Conservation (phyloP, 148 eudicot species). For the Amaranthus hypochondriacus region DNA sequence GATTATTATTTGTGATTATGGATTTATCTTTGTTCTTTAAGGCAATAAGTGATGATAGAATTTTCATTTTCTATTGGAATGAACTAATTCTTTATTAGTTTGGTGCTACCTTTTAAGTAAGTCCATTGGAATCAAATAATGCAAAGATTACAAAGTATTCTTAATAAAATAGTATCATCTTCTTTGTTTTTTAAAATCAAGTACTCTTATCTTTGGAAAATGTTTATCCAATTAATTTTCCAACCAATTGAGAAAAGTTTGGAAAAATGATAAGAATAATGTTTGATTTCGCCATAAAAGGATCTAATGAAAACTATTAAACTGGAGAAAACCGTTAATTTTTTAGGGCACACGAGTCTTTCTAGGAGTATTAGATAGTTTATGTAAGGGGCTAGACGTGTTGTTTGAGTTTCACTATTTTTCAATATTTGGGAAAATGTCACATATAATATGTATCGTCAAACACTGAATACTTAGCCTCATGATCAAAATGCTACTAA, state of each 20-base stretch:
- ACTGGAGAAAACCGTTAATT: too few relatives aligned
- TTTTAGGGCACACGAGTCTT: too few relatives aligned
- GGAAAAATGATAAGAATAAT: not conserved
- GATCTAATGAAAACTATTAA: too few relatives aligned
- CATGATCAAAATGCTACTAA: too few relatives aligned
- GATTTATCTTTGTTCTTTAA: not conserved
- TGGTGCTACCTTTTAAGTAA: not conserved
- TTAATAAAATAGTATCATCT: not conserved
- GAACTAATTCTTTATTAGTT: conserved; percentile 15
- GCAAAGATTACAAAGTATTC: conserved; percentile 2
- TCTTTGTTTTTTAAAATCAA: not conserved
- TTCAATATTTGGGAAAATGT: too few relatives aligned
- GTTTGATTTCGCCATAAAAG: too few relatives aligned
- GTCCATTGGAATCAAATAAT: conserved; percentile 7
- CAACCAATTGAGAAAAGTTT: not conserved
- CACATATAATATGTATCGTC: too few relatives aligned
- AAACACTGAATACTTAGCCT: too few relatives aligned
- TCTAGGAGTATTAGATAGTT: too few relatives aligned
- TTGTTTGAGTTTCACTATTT: too few relatives aligned
- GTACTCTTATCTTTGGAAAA: not conserved
- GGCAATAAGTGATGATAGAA: not conserved
- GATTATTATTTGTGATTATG: not conserved
- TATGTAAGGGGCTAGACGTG: too few relatives aligned
- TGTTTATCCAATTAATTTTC: not conserved
- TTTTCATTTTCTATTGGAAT: not conserved